A percentile compares a stretch with the other conserved stretches of the same genome.
phyloP scores from a whole-genome alignment of 768 basidiomycete genomes.

The Tephrocybe sp. region DNA sequence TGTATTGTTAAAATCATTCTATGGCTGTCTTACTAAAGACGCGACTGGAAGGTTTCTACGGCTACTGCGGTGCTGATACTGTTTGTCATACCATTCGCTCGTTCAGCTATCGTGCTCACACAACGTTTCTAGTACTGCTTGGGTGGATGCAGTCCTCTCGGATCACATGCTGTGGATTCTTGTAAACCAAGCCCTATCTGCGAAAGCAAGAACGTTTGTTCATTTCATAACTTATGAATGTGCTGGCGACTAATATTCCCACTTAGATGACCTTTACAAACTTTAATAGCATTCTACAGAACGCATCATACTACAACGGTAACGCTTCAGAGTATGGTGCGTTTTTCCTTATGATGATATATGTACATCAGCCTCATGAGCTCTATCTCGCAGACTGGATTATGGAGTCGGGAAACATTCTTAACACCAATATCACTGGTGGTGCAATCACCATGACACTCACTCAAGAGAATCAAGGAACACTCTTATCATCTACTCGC shows the following conservation, averaged over 20 bases:
- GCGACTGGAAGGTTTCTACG: constrained; percentile 42
- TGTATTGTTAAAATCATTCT: constrained; percentile 16
- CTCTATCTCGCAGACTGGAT: constrained; percentile 54
- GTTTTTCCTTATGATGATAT: constrained; percentile 9
- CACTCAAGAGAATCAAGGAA: constrained; percentile 71
- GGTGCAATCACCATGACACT: constrained; percentile 69
- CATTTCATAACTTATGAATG: neutral
- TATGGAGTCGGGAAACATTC: constrained; percentile 61
- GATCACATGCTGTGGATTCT: constrained; percentile 59
- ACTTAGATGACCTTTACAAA: constrained; percentile 59
- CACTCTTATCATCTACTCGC: constrained; percentile 72
- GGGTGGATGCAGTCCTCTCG: constrained; percentile 83
- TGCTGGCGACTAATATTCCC: neutral
- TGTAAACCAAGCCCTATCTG: constrained; percentile 76
- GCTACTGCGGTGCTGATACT: constrained; percentile 46
- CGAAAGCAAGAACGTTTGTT: constrained; percentile 48
- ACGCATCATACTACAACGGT: constrained; percentile 67
- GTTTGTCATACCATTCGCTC: constrained; percentile 28
- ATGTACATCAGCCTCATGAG: neutral
- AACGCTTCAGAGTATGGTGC: constrained; percentile 68
- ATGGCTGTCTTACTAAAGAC: neutral
- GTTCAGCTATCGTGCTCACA: constrained; percentile 2
- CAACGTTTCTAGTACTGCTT: constrained; percentile 59
- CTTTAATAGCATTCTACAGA: constrained; percentile 62
- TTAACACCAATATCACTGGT: constrained; percentile 58